Evolutionary conservation across 192 early-diverging fungal genomes (phyloP).

Genomic region (Funneliformis mosseae): DNA sequence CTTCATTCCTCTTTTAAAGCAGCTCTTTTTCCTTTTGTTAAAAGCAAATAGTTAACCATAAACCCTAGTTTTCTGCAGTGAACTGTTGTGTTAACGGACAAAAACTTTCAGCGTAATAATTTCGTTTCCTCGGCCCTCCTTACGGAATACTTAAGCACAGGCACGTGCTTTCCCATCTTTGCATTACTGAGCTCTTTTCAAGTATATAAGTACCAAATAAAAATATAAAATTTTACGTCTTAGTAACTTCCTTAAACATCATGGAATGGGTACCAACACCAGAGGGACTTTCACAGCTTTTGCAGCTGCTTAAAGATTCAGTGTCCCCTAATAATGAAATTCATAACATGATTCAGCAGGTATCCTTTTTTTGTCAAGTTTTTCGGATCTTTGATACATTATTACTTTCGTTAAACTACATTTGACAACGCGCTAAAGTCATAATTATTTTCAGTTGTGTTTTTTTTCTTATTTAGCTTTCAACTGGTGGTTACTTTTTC

Average conservation of each 20-base stretch:
- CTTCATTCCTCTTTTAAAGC: neutral
- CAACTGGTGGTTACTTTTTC: neutral
- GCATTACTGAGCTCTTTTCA: neutral
- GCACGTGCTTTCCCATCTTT: neutral
- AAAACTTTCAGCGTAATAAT: neutral
- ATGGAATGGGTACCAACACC: constrained; percentile 77
- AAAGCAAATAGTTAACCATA: neutral
- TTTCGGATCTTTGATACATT: neutral
- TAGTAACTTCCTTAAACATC: constrained; percentile 27
- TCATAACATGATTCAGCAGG: constrained; percentile 75
- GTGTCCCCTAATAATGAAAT: constrained; percentile 68
- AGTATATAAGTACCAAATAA: neutral
- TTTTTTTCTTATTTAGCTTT: neutral
- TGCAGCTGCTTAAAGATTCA: constrained; percentile 75
- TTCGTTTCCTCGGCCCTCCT: neutral
- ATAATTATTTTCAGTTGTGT: constrained; percentile 8
- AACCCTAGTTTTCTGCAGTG: neutral
- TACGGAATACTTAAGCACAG: neutral
- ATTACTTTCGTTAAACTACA: neutral
- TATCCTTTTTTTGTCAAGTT: constrained; percentile 43
- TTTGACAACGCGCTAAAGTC: neutral
- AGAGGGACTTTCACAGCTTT: constrained; percentile 75
- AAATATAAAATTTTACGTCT: neutral
- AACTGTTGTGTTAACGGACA: neutral
- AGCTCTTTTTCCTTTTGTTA: neutral